A percentile compares a stretch with the other conserved stretches of the same genome.
Conservation (phyloP, 1,139 yeast genomes). For the Nakaseomyces nivariensis region DNA sequence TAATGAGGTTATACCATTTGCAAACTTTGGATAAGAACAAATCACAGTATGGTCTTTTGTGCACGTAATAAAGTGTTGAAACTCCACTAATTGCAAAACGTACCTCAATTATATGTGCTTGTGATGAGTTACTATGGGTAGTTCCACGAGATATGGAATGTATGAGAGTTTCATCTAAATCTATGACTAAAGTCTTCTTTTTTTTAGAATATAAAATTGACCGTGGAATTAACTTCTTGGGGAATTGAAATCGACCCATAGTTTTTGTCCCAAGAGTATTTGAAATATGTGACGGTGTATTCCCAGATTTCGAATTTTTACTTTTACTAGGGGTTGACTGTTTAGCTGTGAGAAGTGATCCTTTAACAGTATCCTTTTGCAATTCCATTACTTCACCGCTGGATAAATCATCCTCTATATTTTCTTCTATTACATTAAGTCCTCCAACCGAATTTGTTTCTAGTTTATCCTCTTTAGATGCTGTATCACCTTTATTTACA, state of each 20-base stretch:
- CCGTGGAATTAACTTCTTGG: constrained; percentile 34
- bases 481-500: constrained; percentile 7
- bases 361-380: constrained; percentile 25
- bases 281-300: background rate
- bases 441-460: background rate
- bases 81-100: constrained; percentile 39
- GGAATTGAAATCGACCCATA: constrained; percentile 35
- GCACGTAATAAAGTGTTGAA: constrained; percentile 79
- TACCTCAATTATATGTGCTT: constrained; percentile 71
- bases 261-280: constrained; percentile 21
- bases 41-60: constrained; percentile 88
- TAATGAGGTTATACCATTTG: constrained; percentile 81
- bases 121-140: constrained; percentile 36
- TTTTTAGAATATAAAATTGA: constrained; percentile 29
- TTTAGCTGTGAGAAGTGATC: constrained; percentile 17
- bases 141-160: constrained; percentile 75
- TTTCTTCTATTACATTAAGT: constrained; percentile 6
- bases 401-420: constrained; percentile 24
- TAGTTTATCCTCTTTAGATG: constrained; percentile 4
- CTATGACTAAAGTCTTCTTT: constrained; percentile 69
- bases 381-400: constrained; percentile 24
- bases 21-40: constrained; percentile 66
- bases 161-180: constrained; percentile 86
- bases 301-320: background rate
- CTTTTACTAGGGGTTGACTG: background rate